These are phyloP conservation scores for Rhinocladiella mackenziei DNA, from an alignment of 2,329 filamentous ascomycete species.

Conservation along the genomic window DNA sequence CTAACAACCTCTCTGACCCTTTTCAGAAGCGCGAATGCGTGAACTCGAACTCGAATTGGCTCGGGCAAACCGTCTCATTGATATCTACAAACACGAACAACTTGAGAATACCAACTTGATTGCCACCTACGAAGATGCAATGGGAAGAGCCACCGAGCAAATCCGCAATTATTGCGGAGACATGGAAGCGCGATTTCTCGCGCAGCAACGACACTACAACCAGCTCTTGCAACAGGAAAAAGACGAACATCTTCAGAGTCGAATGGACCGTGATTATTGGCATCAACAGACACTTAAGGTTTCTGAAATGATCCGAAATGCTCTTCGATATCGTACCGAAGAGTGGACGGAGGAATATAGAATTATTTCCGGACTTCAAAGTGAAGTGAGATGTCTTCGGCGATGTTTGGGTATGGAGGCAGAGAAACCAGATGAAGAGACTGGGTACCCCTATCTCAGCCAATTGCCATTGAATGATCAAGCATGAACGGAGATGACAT, in stretches of 20 bases:
- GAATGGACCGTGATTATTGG: conserved; percentile 49
- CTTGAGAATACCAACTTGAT: conserved; percentile 47
- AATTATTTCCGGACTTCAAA: conserved; percentile 46
- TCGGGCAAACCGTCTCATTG: conserved; percentile 42
- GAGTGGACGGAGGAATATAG: conserved; percentile 45
- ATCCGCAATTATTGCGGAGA: conserved; percentile 50
- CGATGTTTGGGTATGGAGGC: conserved; percentile 47
- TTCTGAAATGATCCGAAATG: conserved; percentile 48
- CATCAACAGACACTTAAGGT: conserved; percentile 46
- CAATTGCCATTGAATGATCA: conserved; percentile 36
- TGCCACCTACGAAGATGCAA: conserved; percentile 45
- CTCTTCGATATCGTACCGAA: conserved; percentile 46
- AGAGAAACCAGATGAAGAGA: conserved; percentile 48
- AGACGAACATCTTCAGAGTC: conserved; percentile 46
- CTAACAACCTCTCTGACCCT: conserved; percentile 5
- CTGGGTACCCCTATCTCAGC: conserved; percentile 47
- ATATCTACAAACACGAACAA: conserved; percentile 45
- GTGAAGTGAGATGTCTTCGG: conserved; percentile 47
- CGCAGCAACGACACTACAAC: conserved; percentile 48
- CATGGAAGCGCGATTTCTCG: conserved; percentile 46
- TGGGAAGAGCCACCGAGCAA: conserved; percentile 48
- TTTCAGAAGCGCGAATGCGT: conserved; percentile 44
- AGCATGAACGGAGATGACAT: conserved; percentile 9
- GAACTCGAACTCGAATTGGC: conserved; percentile 48
- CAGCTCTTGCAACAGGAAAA: conserved; percentile 49